Evolutionary conservation across 1,284 basidiomycete genomes (phyloP), one percentile per base, ranked within the genome.

Genomic region (Melampsora americana): DNA sequence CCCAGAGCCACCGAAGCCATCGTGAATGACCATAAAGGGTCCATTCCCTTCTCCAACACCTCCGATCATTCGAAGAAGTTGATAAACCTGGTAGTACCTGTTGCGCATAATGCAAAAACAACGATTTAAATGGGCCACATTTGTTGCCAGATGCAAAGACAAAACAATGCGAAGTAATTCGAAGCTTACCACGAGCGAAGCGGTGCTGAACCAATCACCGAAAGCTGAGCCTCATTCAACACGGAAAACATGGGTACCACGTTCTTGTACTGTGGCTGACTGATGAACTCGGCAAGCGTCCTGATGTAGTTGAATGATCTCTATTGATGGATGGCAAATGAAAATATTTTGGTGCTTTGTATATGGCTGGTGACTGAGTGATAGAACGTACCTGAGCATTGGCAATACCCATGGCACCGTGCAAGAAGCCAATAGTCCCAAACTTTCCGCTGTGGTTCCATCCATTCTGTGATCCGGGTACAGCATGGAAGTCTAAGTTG

Each of bases 11-110:
- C 87, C 78, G 85, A 95, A 95, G 28, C 88, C 92, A 79, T 96
- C 92, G 73, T 81, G 93, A 78, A 90, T 86, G 18, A 89, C 88
- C 46, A 96, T 85, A 79, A 87, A 88, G 5, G 93, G 89, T 0
- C 94, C 93, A 1, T 92, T 90, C 73, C 91, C 91, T 78, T 85
- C 84, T 6, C 93, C 93, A 14, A 84, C 85, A 26, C 93, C 93
- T 46, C 90, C 89, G 73, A 92, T 91, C 23, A 81, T 84, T 42
- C 94, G 90, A 69, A 96, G 87, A 68, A 88, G 84, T 65, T 89
- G 85, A 85, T 96, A 94, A 1, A 90, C 90, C 84, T 92, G 86
- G 65, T 89, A 82, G 83, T 92, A 91, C 80, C 88, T 88, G 79
- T 77, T 67, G 78, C 70, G 60, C 48, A 30, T 79, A 67, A 18